Base-by-base conservation (phyloP, 352 stramenopile genomes). In the Phytophthora pistaciae region DNA sequence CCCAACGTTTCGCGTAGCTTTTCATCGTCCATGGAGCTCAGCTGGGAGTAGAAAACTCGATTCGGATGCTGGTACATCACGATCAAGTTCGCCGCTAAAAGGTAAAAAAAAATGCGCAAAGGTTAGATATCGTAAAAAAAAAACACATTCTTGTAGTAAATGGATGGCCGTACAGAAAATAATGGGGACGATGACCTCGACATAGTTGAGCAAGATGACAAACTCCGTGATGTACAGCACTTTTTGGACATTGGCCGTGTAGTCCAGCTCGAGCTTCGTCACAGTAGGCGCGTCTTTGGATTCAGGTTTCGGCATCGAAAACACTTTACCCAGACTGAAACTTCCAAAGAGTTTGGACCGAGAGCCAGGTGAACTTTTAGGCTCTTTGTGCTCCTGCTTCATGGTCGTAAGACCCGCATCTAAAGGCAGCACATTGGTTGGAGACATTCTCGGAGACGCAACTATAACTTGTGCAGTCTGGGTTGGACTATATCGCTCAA, bases 201-300 rank as follows among this genome's bases (percentile, higher is more conserved):
- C 66, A 31, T 78, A 84, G 56, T 88, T 80, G 50, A 80, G 66
- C 54, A 85, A 60, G n/a, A 85, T 23, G 18, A 86, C 31, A 10
- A 83, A 88, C 69, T 86, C 78, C 1, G 80, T 79, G 52, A 83
- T 66, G 40, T 85, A 81, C 2, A 85, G 64, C 31, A 84, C 46
- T 33, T 73, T 54, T 11, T 71, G 56, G 1, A 72, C 55, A 8
- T 69, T 48, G 0, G 66, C 21, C 1, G 74, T 57, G n/a, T 82
- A 79, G 20, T 68, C 33, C 9, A 76, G 60, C 11, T 81, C 65
- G 0, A 55, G 61, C 27, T 62, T 27, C 14, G 46, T 36, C 5
- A 62, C 27, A 2, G 56, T 46, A 8, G 20, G 31, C 13, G 11
- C n/a, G 44, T 21, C 44, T 20, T 53, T 11, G 54, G 31, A 9